phyloP scores from a whole-genome alignment of 768 basidiomycete genomes.

The Suillus plorans region DNA sequence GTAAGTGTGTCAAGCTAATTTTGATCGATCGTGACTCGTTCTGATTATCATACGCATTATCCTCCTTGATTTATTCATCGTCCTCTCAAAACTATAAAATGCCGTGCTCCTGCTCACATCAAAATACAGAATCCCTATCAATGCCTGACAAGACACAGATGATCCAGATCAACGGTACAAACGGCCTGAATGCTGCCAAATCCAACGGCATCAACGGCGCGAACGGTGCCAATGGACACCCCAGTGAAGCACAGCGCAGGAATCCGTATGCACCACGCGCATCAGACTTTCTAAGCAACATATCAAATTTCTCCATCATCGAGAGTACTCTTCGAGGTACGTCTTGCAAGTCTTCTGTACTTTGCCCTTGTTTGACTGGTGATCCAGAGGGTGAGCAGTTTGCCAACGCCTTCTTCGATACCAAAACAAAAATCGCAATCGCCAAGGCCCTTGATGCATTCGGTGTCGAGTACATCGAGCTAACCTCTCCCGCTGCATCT shows the following conservation, averaged over 20 bases:
- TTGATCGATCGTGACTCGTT: not conserved
- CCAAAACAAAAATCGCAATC: constrained; percentile 99
- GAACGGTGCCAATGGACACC: constrained; percentile 38
- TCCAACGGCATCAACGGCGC: constrained; percentile 36
- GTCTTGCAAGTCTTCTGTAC: constrained; percentile 21
- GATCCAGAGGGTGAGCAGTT: constrained; percentile 94
- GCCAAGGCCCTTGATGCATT: constrained; percentile 98
- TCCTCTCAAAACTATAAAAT: constrained; percentile 1
- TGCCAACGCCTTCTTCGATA: constrained; percentile 99
- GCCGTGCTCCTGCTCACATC: constrained; percentile 47
- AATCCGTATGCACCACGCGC: constrained; percentile 92
- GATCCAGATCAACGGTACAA: constrained; percentile 49
- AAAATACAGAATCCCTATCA: constrained; percentile 48
- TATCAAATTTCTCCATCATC: constrained; percentile 94
- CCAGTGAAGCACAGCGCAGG: constrained; percentile 40
- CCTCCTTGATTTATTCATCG: not conserved
- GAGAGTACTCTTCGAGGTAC: constrained; percentile 93
- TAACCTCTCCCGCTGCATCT: constrained; percentile 96
- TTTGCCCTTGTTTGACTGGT: constrained; percentile 12
- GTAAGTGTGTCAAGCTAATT: no score
- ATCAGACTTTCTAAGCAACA: constrained; percentile 88
- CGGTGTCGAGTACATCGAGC: constrained; percentile 99
- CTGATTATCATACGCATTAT: not conserved
- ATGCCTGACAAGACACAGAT: constrained; percentile 52
- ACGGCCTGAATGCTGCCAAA: constrained; percentile 30